Evolutionary conservation across 768 basidiomycete species (phyloP), one percentile per base, ranked within the genome.

Genomic region (Leucosporidium yakuticum): DNA sequence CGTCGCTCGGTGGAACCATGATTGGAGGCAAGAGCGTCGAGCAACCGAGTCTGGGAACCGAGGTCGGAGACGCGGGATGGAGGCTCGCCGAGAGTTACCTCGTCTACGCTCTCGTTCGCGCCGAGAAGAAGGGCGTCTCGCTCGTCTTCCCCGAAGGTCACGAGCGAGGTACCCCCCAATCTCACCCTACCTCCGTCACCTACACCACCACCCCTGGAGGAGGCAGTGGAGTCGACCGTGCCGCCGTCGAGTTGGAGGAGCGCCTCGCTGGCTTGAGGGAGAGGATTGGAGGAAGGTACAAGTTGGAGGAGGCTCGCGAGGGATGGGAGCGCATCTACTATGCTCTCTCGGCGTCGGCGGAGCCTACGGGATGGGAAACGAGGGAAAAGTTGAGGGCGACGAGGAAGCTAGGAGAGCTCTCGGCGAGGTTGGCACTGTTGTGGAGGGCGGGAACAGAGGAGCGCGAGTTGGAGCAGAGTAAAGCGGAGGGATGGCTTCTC

Each of bases 231-330:
- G 63, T 69, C 31, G 73, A 74, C 50, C 65, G 68, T 14, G 70
- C 70, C 11, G 65, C 66, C 5, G 61, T 74, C 49, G 70, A 74
- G 58, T 64, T 74, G 55, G 73, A 74, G 53, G 61, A 71, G 44
- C 65, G 73, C n/a, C 59, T 74, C 54, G 73, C 73, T 2, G 67
- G 69, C 8, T 5, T 74, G 50, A 36, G 73, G 27, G 73, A 71
- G 34, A 36, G 68, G n/a, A 65, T 74, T 34, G 73, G 70, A 12
- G 73, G 73, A 0, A 20, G 65, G 39, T 29, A 51, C 25, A 60
- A 63, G 25, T 59, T 74, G 21, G 60, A 67, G 27, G 61, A 59
- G 31, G 73, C 73, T 6, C 31, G 73, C 23, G 68, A 68, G 3
- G 68, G 73, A 2, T 74, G 73, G 73, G 65, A 74, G 27, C 31